Conservation (phyloP, 2,329 filamentous ascomycete genomes). For the Fusarium coicis region DNA sequence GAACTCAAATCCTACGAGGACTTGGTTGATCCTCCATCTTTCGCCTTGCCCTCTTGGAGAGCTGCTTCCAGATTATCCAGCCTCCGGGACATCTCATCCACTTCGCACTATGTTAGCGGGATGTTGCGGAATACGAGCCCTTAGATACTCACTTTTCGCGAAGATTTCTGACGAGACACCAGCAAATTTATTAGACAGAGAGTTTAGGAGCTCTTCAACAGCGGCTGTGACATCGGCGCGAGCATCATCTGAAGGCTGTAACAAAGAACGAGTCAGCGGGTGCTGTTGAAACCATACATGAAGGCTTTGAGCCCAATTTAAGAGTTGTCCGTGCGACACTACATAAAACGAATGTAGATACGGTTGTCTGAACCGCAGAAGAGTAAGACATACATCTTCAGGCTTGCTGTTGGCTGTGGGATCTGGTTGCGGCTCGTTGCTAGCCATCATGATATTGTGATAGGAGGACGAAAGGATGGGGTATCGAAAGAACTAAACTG, state of each 20-base stretch:
- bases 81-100: slow-evolving; percentile 93
- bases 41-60: slow-evolving; percentile 67
- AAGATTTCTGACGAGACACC: slow-evolving; percentile 88
- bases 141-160: slow-evolving; percentile 77
- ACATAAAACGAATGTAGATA: neutral
- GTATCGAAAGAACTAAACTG: neutral
- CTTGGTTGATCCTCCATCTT: slow-evolving; percentile 53
- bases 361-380: neutral
- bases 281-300: slow-evolving; percentile 4
- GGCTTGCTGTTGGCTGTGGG: slow-evolving; percentile 45
- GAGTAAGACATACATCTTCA: slow-evolving; percentile 48
- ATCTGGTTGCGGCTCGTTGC: slow-evolving; percentile 50
- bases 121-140: neutral
- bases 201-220: slow-evolving; percentile 87
- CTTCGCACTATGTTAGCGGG: slow-evolving; percentile 57
- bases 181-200: slow-evolving; percentile 86
- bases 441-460: slow-evolving; percentile 48
- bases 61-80: slow-evolving; percentile 85
- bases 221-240: slow-evolving; percentile 77
- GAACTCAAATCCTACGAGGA: slow-evolving; percentile 26
- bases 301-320: slow-evolving; percentile 3
- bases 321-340: slow-evolving; percentile 4
- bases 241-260: slow-evolving; percentile 57
- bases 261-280: slow-evolving; percentile 25
- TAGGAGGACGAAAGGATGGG: neutral